Base-by-base conservation (phyloP, 2,329 filamentous ascomycete genomes). In the Aureobasidium sp. region DNA sequence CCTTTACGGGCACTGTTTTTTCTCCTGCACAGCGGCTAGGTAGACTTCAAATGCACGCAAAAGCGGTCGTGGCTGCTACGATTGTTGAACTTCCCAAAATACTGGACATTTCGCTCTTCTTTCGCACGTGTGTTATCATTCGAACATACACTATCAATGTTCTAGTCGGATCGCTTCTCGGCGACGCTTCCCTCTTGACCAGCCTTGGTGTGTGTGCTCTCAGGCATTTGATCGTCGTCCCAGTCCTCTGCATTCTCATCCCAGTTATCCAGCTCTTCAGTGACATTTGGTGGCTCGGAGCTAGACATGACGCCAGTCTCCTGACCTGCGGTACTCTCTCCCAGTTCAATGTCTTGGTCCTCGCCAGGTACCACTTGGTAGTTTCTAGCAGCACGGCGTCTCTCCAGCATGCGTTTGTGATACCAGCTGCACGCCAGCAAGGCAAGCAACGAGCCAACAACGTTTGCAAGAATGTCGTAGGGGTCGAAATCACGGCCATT, bases 371-470 rank as follows among this genome's bases (percentile, higher is more conserved):
- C 82, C 7, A 83, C 81, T 59, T 83, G 81, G 70, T 95, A 95
- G 57, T 84, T 83, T 70, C 89, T 89, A 61, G 84, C 85, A 69
- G 85, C 79, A 63, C 92, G 83, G 72, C 89, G 90, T 65, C 94
- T 83, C 74, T 97, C 93, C 42, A 97, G 79, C 91, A 97, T 97
- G 63, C 94, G 87, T 71, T 89, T 88, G 76, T 99, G 94, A 73
- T 99, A 99, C 89, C 90, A 93, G 62, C 86, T 87, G 72, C 90
- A 95, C 25, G 96, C 73, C 0, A 81, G 86, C 25, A 97, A 72
- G 0, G 84, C 91, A 0, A 80, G 77, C 15, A 89, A 75, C 65
- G 89, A 93, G 45, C 94, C 94, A 44, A 90, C 77, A 0, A 96
- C 75, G 73, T 99, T 99, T 70, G 92, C 91, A 59, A 91, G 79